These are phyloP conservation scores for Mixia osmundae DNA, from an alignment of 1,284 basidiomycete genomes.

Conservation along the genomic window DNA sequence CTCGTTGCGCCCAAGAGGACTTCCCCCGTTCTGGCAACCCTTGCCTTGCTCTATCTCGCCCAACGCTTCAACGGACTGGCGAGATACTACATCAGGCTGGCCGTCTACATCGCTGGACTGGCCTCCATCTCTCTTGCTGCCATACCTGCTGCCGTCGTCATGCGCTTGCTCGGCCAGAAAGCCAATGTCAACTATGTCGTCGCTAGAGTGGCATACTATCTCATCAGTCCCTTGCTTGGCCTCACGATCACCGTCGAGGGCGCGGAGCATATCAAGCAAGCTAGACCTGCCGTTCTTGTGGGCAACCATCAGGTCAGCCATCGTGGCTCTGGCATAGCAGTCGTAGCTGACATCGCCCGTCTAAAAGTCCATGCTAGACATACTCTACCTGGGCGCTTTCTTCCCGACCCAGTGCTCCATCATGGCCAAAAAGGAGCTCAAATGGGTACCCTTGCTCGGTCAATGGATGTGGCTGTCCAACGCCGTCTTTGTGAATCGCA, in stretches of 20 bases:
- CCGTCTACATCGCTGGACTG: constrained; percentile 49
- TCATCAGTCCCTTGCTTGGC: constrained; percentile 42
- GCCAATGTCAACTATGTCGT: constrained; percentile 69
- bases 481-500: constrained; percentile 81
- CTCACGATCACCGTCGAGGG: constrained; percentile 61
- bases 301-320: constrained; percentile 1
- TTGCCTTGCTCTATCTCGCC: too few relatives aligned
- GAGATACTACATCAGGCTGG: constrained; percentile 39
- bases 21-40: too few relatives aligned
- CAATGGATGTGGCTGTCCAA: constrained; percentile 71
- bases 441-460: constrained; percentile 63
- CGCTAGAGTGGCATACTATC: constrained; percentile 56
- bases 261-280: constrained; percentile 41
- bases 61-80: too few relatives aligned
- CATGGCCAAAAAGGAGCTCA: constrained; percentile 81
- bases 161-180: constrained; percentile 41
- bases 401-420: constrained; percentile 66
- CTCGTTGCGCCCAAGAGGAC: too few relatives aligned
- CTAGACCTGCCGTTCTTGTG: constrained; percentile 35
- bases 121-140: constrained; percentile 53
- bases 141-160: constrained; percentile 41
- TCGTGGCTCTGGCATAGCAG: neutral
- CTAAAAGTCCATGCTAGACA: constrained; percentile 43
- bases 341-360: neutral
- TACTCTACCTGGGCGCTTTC: constrained; percentile 60